These are phyloP conservation scores for Erythrophleum ivorense DNA, from an alignment of 331 rosid species.

Conservation along the genomic window DNA sequence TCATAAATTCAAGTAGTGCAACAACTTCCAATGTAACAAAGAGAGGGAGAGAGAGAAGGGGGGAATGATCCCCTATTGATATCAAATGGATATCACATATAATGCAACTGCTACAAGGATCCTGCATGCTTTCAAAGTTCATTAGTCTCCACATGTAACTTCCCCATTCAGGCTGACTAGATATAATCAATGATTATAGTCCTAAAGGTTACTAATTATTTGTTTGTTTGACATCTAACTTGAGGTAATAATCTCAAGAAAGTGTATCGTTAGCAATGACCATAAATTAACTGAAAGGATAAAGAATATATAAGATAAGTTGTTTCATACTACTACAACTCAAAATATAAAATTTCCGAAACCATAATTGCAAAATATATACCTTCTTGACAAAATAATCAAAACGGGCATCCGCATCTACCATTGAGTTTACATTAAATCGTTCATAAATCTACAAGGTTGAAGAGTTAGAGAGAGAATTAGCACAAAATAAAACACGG, in stretches of 20 bases:
- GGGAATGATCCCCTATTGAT: background rate
- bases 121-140: background rate
- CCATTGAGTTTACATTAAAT: conserved; percentile 64
- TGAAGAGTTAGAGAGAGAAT: conserved; percentile 34
- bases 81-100: too few species aligned
- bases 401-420: conserved; percentile 82
- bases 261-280: background rate
- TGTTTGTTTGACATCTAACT: conserved; percentile 24
- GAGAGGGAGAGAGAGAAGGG: background rate
- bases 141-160: conserved; percentile 1
- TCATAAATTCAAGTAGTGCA: background rate
- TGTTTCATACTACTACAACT: conserved; percentile 14
- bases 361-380: conserved; percentile 26
- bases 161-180: background rate
- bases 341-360: conserved; percentile 16
- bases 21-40: background rate
- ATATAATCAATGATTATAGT: background rate
- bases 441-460: conserved; percentile 72
- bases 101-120: too few species aligned
- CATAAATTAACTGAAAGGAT: conserved; percentile 14
- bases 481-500: conserved; percentile 27
- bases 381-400: conserved; percentile 85
- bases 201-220: background rate
- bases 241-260: background rate
- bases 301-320: background rate